Evolutionary conservation across 208 protist species (phyloP).

Genomic region (Acanthamoeba healyi): DNA sequence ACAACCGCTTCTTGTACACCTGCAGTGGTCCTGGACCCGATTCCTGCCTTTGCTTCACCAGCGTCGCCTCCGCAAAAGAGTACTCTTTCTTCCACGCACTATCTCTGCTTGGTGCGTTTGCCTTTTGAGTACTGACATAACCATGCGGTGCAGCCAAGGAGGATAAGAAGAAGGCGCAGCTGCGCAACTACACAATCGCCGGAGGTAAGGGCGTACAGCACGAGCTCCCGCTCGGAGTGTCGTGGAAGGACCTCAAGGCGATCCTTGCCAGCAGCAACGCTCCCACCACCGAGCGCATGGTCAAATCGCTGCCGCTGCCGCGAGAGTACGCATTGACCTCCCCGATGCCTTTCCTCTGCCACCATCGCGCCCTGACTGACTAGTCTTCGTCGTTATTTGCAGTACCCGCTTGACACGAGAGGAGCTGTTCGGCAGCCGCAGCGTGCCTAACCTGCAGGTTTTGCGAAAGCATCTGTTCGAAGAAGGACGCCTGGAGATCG

Average conservation of each 20-base stretch:
- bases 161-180: conserved; percentile 55
- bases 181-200: conserved; percentile 42
- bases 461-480: conserved; percentile 47
- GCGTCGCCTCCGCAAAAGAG: background rate
- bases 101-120: background rate
- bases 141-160: background rate
- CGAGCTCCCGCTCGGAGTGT: conserved; percentile 23
- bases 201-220: conserved; percentile 50
- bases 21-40: background rate
- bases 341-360: background rate
- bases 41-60: background rate
- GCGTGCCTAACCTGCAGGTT: conserved; percentile 15
- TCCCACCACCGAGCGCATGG: conserved; percentile 33
- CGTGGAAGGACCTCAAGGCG: conserved; percentile 48
- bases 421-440: conserved; percentile 17
- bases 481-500: conserved; percentile 41
- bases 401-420: background rate
- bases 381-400: background rate
- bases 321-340: background rate
- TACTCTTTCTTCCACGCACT: background rate
- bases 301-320: conserved; percentile 39
- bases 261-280: conserved; percentile 39
- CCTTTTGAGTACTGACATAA: background rate
- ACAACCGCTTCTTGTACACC: background rate
- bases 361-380: too few species aligned